Percentiles rank a stretch among this genome's conserved stretches.
phyloP scores from a whole-genome alignment of 2,329 filamentous ascomycete genomes.

The Ophiostoma quercus region DNA sequence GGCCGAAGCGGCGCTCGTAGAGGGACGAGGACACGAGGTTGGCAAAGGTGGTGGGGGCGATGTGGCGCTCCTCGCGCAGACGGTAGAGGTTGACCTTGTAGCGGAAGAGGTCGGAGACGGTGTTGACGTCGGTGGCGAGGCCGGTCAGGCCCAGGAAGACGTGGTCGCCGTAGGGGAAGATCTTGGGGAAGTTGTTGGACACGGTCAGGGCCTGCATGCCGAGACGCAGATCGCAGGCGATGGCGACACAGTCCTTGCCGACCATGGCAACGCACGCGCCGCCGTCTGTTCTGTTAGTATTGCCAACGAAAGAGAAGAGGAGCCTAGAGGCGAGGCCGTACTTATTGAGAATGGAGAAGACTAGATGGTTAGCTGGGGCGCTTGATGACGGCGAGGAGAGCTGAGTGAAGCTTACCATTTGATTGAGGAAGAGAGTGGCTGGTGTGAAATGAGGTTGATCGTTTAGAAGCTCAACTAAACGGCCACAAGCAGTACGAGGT shows the following conservation, averaged over 20 bases:
- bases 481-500: neutral
- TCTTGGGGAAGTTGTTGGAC: conserved; percentile 99
- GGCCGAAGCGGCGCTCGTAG: conserved; percentile 94
- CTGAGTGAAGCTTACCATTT: conserved; percentile 13
- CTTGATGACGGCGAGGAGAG: neutral
- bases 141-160: conserved; percentile 94
- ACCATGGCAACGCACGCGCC: conserved; percentile 98
- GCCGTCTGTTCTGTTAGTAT: conserved; percentile 54
- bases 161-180: conserved; percentile 87
- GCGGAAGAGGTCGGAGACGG: conserved; percentile 93
- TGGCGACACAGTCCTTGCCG: conserved; percentile 98
- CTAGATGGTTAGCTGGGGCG: conserved; percentile 48
- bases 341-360: conserved; percentile 94
- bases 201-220: conserved; percentile 94
- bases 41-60: conserved; percentile 89
- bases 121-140: conserved; percentile 90
- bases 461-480: neutral
- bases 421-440: neutral
- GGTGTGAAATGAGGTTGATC: neutral
- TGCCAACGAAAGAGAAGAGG: too few species aligned
- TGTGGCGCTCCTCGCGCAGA: conserved; percentile 93
- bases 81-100: conserved; percentile 99
- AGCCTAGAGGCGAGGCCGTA: conserved; percentile 45
- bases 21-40: conserved; percentile 87
- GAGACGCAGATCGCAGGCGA: conserved; percentile 96